Evolutionary conservation across 2,329 filamentous ascomycete genomes (phyloP).

Genomic region (Lasiodiplodia sp.): DNA sequence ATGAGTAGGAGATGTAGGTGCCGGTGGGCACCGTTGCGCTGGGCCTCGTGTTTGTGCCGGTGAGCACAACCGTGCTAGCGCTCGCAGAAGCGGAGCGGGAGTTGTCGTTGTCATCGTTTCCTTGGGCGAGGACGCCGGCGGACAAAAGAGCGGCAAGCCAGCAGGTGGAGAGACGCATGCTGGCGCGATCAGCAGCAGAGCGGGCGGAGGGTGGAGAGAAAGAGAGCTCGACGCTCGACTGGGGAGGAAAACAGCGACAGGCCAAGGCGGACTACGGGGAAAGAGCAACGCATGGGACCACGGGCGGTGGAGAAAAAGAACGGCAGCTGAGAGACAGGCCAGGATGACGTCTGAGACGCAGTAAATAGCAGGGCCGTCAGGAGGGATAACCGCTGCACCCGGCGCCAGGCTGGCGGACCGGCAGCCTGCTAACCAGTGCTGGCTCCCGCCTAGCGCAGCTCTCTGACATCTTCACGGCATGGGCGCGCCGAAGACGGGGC

Average conservation of each 20-base stretch:
- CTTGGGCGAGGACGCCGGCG: constrained; percentile 16
- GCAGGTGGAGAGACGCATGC: constrained; percentile 26
- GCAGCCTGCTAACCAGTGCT: constrained; percentile 11
- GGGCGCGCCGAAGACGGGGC: constrained; percentile 21
- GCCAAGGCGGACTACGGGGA: constrained; percentile 2
- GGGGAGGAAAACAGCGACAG: constrained; percentile 13
- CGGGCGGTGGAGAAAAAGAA: constrained; percentile 15
- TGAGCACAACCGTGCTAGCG: constrained; percentile 7
- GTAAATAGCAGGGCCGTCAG: constrained; percentile 22
- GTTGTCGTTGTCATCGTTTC: constrained; percentile 4
- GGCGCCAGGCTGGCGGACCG: background rate
- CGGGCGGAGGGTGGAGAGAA: constrained; percentile 19
- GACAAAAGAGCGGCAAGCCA: constrained; percentile 15
- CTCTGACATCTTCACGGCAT: constrained; percentile 21
- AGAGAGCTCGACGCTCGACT: constrained; percentile 15
- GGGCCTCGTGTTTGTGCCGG: constrained; percentile 20
- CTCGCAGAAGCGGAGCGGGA: background rate
- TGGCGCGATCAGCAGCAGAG: constrained; percentile 19
- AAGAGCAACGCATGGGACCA: background rate
- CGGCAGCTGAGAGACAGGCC: background rate
- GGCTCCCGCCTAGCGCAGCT: too few species aligned
- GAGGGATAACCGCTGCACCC: constrained; percentile 13
- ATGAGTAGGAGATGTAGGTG: constrained; percentile 27
- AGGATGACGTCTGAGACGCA: constrained; percentile 23
- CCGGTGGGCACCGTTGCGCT: constrained; percentile 23